phyloP scores from a whole-genome alignment of 352 stramenopile genomes.

The Aphanomyces stellatus region DNA sequence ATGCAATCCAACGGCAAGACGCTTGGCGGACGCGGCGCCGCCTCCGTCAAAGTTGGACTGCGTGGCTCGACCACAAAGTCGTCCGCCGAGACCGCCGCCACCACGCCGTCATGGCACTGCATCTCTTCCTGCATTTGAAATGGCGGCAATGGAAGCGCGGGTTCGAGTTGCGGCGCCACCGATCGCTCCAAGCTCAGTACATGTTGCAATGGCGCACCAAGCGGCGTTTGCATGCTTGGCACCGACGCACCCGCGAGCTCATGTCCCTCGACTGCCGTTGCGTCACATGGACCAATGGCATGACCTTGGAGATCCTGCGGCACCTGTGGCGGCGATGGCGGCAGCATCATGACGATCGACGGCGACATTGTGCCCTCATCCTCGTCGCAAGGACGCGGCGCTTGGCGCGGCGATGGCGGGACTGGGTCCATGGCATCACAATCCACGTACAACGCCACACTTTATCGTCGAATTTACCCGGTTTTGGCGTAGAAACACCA shows the following conservation, averaged over 20 bases:
- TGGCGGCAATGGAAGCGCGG: constrained; percentile 2
- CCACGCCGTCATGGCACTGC: not conserved
- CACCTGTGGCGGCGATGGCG: not conserved
- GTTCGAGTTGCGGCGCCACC: not conserved
- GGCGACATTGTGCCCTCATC: not conserved
- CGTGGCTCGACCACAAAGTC: not conserved
- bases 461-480: too few species aligned
- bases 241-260: not conserved
- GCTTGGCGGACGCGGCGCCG: not conserved
- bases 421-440: not conserved
- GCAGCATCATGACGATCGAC: not conserved
- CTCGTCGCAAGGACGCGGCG: not conserved
- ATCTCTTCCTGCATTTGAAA: not conserved
- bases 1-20: not conserved
- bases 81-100: not conserved
- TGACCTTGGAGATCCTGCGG: not conserved
- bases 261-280: not conserved
- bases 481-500: too few species aligned
- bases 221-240: not conserved
- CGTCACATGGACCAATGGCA: not conserved
- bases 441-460: too few species aligned
- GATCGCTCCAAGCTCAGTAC: not conserved
- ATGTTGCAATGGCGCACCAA: constrained; percentile 6
- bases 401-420: not conserved
- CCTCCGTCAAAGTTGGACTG: not conserved